Evolutionary conservation across 495 filamentous ascomycete genomes (phyloP).

Genomic region (Neurospora sp.): DNA sequence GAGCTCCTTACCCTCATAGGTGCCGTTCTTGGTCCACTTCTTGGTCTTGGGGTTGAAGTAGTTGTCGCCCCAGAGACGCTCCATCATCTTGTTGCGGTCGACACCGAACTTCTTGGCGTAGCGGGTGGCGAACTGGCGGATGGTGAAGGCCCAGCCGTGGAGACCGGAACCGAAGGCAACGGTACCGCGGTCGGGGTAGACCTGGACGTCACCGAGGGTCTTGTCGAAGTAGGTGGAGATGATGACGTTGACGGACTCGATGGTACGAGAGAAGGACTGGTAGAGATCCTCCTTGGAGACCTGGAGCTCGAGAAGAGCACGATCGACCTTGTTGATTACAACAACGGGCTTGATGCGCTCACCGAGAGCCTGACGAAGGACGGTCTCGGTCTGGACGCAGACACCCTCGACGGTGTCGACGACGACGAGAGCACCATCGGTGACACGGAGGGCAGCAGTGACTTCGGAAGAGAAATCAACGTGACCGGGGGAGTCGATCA

Average conservation of each 20-base stretch:
- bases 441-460: conserved; percentile 98
- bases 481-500: conserved; percentile 99
- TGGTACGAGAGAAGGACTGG: conserved; percentile 98
- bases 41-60: conserved; percentile 99
- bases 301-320: conserved; percentile 96
- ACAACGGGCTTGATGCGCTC: conserved; percentile 99
- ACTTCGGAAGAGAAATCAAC: conserved; percentile 99
- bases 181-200: conserved; percentile 92
- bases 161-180: conserved; percentile 99
- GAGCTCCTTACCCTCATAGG: conserved; percentile 72
- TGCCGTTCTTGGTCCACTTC: conserved; percentile 91
- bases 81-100: conserved; percentile 99
- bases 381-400: conserved; percentile 99
- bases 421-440: conserved; percentile 97
- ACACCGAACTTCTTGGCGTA: conserved; percentile 99
- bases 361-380: conserved; percentile 96
- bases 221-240: conserved; percentile 99
- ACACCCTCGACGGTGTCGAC: conserved; percentile 99
- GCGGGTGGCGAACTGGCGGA: conserved; percentile 92
- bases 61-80: conserved; percentile 99
- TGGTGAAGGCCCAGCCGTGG: conserved; percentile 99
- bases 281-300: conserved; percentile 97
- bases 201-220: conserved; percentile 91
- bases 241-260: conserved; percentile 99
- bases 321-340: conserved; percentile 99